A percentile compares a stretch with the other conserved stretches of the same genome.
Conservation (phyloP, 805 yeast genomes). For the Zygosaccharomyces bailii region DNA sequence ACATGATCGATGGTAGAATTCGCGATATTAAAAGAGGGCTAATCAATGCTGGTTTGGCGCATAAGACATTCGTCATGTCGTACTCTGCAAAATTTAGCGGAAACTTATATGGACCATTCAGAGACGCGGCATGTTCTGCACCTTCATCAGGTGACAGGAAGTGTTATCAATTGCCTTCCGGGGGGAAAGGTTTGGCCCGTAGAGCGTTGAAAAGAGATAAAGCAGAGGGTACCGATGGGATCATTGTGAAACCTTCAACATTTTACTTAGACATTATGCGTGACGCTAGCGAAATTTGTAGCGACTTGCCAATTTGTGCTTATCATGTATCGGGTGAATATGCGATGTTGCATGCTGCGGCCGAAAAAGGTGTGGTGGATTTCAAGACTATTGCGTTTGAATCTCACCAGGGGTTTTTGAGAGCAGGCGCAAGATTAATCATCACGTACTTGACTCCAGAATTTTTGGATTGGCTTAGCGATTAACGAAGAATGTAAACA, state of each 20-base stretch:
- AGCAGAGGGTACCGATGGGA: constrained; percentile 91
- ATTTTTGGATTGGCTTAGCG: constrained; percentile 80
- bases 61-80: constrained; percentile 84
- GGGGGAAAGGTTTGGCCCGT: constrained; percentile 90
- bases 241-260: constrained; percentile 94
- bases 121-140: constrained; percentile 93
- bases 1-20: constrained; percentile 96
- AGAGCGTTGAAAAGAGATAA: constrained; percentile 85
- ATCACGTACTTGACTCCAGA: constrained; percentile 95
- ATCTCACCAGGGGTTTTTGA: constrained; percentile 81
- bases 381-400: constrained; percentile 76
- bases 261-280: constrained; percentile 88
- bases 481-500: background rate
- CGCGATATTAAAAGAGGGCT: constrained; percentile 77
- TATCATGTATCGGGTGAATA: constrained; percentile 97
- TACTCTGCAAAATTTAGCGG: constrained; percentile 95
- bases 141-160: constrained; percentile 91
- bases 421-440: constrained; percentile 94
- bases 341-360: constrained; percentile 98
- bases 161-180: constrained; percentile 89
- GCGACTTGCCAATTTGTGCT: constrained; percentile 85
- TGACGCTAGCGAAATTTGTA: constrained; percentile 80
- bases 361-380: constrained; percentile 90
- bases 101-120: constrained; percentile 89
- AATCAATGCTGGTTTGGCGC: constrained; percentile 76